Evolutionary conservation across 306 rosid genomes (phyloP).

Genomic region (Cicer chorassanicum): DNA sequence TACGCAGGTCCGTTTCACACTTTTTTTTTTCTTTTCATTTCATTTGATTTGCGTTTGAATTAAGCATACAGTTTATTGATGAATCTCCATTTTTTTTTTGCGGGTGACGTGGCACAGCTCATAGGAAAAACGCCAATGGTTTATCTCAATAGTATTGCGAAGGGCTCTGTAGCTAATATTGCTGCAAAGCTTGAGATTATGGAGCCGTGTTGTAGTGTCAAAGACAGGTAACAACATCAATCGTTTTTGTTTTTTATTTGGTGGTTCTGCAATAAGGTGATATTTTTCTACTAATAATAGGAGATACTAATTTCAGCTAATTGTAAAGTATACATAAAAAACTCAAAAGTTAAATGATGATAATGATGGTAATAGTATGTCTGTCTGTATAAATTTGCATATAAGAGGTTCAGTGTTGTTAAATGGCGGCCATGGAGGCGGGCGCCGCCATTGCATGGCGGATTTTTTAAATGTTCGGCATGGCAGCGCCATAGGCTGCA

Average conservation of each 20-base stretch:
- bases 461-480: too few relatives aligned
- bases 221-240: constrained; percentile 74
- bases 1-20: constrained; percentile 55
- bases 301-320: not conserved
- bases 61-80: not conserved
- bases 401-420: constrained; percentile 21
- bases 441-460: too few relatives aligned
- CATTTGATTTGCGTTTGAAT: constrained; percentile 21
- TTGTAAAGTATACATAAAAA: constrained; percentile 8
- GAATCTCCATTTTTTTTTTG: constrained; percentile 31
- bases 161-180: constrained; percentile 85
- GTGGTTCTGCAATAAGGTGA: not conserved
- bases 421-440: too few relatives aligned
- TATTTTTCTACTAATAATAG: not conserved
- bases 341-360: not conserved
- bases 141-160: constrained; percentile 77
- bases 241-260: not conserved
- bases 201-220: constrained; percentile 99
- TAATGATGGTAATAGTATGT: constrained; percentile 13
- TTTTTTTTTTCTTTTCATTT: not conserved
- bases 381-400: constrained; percentile 9
- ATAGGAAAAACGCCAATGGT: constrained; percentile 98
- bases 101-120: constrained; percentile 68
- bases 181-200: constrained; percentile 99
- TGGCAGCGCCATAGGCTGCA: too few relatives aligned